Conservation (phyloP, 345 rosid genomes). For the Raphanus raphanistrum region DNA sequence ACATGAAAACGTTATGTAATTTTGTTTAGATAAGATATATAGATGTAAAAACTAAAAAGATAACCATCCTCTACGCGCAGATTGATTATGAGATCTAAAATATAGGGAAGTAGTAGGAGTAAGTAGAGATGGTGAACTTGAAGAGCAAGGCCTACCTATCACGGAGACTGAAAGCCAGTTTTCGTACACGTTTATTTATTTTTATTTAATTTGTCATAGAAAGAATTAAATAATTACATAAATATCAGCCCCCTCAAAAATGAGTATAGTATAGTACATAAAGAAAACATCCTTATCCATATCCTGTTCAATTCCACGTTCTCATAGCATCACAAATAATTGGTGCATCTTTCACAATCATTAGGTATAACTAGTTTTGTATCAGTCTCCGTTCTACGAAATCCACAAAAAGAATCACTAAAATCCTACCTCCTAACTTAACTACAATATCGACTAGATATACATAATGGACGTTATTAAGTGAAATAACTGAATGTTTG, state of each 20-base stretch:
- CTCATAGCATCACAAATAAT: conserved; percentile 37
- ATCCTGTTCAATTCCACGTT: conserved; percentile 34
- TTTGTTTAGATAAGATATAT: too few species aligned
- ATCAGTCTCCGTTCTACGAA: background rate
- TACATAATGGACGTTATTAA: background rate
- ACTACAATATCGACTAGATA: too few species aligned
- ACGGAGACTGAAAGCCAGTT: too few species aligned
- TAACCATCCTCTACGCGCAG: too few species aligned
- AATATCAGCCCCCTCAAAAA: background rate
- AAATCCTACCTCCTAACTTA: background rate
- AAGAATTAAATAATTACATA: background rate
- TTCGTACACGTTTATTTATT: conserved; percentile 16
- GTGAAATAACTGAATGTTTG: background rate
- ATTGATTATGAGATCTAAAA: too few species aligned
- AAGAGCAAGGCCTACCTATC: too few species aligned
- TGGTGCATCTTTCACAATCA: conserved; percentile 37
- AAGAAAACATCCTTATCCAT: conserved; percentile 39
- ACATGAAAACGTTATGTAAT: too few species aligned
- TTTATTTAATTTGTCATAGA: background rate
- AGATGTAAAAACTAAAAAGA: too few species aligned
- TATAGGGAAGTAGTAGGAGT: too few species aligned
- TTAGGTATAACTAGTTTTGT: conserved; percentile 1
- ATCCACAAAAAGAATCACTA: background rate
- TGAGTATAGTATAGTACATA: background rate
- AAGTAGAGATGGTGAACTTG: too few species aligned